These are phyloP conservation scores for Russula dissimulans DNA, from an alignment of 768 basidiomycete genomes.

Conservation along the genomic window DNA sequence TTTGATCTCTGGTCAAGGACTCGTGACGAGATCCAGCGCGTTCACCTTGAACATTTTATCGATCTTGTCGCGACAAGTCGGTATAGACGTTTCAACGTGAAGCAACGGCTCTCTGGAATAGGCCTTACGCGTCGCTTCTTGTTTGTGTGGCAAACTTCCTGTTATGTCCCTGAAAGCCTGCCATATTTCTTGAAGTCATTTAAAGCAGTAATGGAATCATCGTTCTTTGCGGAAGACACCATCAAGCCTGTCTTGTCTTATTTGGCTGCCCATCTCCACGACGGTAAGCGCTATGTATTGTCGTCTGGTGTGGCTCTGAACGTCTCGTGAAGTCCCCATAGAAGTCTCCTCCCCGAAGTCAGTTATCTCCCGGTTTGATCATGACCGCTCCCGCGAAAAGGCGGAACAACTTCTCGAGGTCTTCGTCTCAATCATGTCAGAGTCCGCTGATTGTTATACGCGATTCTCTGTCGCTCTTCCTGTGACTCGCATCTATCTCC, in stretches of 20 bases:
- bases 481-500: slow-evolving; percentile 64
- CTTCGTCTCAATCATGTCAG: slow-evolving; percentile 52
- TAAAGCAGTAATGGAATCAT: slow-evolving; percentile 47
- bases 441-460: slow-evolving; percentile 42
- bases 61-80: slow-evolving; percentile 65
- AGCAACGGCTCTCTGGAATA: slow-evolving; percentile 62
- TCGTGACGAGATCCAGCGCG: slow-evolving; percentile 59
- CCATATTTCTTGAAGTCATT: slow-evolving; percentile 50
- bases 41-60: slow-evolving; percentile 74
- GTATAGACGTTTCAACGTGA: slow-evolving; percentile 68
- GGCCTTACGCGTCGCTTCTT: slow-evolving; percentile 64
- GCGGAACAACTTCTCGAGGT: slow-evolving; percentile 60
- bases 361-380: slow-evolving; percentile 46
- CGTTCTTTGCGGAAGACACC: slow-evolving; percentile 62
- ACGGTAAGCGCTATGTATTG: slow-evolving; percentile 35
- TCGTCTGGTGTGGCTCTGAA: not conserved
- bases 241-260: slow-evolving; percentile 86
- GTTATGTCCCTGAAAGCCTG: slow-evolving; percentile 51
- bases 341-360: slow-evolving; percentile 42
- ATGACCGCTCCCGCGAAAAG: slow-evolving; percentile 41
- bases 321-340: slow-evolving; percentile 3
- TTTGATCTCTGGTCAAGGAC: slow-evolving; percentile 84
- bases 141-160: slow-evolving; percentile 73
- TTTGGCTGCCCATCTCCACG: slow-evolving; percentile 69
- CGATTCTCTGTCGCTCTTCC: slow-evolving; percentile 72